Evolutionary conservation across 108 stramenopile species (phyloP).

Genomic region (Cafeteria roenbergensis): DNA sequence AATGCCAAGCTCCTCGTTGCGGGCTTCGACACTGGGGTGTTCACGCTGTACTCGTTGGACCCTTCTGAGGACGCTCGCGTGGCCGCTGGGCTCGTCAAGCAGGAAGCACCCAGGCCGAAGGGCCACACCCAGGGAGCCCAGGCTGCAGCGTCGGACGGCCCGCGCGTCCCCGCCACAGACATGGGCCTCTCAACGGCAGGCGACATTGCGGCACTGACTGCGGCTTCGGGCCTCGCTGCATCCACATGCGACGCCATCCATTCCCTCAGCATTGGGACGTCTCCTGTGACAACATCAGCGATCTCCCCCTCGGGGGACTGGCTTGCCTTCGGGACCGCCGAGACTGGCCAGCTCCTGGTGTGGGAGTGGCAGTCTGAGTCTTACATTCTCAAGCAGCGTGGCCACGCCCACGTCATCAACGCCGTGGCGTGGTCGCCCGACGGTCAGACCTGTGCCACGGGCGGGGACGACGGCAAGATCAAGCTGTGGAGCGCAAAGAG

Average conservation of each 20-base stretch:
- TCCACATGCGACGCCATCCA: conserved; percentile 15
- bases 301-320: conserved; percentile 79
- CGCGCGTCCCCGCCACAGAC: conserved; percentile 64
- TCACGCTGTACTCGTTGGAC: conserved; percentile 88
- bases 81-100: too few species aligned
- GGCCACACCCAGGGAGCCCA: too few species aligned
- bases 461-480: conserved; percentile 89
- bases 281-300: conserved; percentile 20
- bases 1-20: conserved; percentile 58
- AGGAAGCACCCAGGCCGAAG: too few species aligned
- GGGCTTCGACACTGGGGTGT: conserved; percentile 77
- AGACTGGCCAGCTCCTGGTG: conserved; percentile 76
- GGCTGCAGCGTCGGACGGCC: too few species aligned
- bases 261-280: conserved; percentile 7
- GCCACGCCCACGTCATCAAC: conserved; percentile 83
- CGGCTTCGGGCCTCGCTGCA: not conserved
- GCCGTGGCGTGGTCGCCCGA: conserved; percentile 82
- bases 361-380: conserved; percentile 99
- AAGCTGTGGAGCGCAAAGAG: conserved; percentile 89
- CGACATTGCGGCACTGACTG: not conserved
- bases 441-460: conserved; percentile 77
- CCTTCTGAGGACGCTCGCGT: too few species aligned
- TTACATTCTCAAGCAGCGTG: conserved; percentile 94
- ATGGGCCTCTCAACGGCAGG: conserved; percentile 21
- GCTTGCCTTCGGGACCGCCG: conserved; percentile 83